Evolutionary conservation across 768 basidiomycete genomes (phyloP), one percentile per base, ranked within the genome.

Genomic region (Xerocomus potaroensis): DNA sequence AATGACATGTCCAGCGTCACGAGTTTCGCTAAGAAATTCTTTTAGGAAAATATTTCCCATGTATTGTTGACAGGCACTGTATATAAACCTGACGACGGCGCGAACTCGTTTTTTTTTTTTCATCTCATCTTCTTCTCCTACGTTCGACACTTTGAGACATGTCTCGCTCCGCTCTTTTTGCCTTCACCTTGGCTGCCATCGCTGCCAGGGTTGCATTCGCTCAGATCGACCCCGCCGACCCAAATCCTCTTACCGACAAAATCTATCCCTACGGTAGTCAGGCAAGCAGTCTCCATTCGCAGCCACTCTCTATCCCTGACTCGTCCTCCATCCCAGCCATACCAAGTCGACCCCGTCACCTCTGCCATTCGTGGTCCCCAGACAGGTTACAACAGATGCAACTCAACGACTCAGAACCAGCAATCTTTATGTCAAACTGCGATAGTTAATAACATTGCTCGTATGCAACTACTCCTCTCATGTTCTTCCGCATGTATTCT

Each of bases 341-440:
- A 76, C 60, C 69, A 80, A 65, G 77, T 68, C 19, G 74, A 78
- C 45, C 55, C 64, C 16, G 64, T 73, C 32, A 58, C 67, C 48
- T 45, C 54, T 11, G 66, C 68, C 21, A 68, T 66, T 23, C 81
- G 85, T 54, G 85, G 84, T 10, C 60, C 68, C 12, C 86, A 87
- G 60, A 44, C 42, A 7, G 85, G 86, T 5, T 85, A 80, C 72
- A 85, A 84, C 62, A 54, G 67, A 3, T 87, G 84, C 57, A 87
- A 86, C 67, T 76, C 79, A 2, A 79, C 82, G 26, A 87, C 85
- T 1, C 72, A 80, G 49, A 76, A 72, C 65, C 78, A 77, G 51
- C 42, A 70, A 3, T 84, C 87, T 0, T 53, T 73, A 8, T 91
- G 87, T 61, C 87, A 91, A 65, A 90, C 85, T 1, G 67, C 70